Evolutionary conservation across 2,329 filamentous ascomycete species (phyloP), one percentile per base, ranked within the genome.

Genomic region (Fusarium aywerte): DNA sequence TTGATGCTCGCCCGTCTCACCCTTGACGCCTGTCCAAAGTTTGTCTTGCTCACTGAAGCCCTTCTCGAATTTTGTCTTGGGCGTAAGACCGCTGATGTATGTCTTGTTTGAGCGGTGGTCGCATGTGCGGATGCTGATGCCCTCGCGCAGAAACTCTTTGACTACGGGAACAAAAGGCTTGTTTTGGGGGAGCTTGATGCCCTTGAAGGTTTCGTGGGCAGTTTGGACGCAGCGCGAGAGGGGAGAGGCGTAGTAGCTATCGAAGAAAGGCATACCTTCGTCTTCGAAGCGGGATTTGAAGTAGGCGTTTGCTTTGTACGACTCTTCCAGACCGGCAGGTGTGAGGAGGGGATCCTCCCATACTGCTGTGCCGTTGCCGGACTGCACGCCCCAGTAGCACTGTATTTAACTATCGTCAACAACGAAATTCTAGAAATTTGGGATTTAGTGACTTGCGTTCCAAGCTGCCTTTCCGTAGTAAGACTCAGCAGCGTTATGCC

Each of bases 291-390:
- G 82, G 6, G 79, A 75, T 51, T 80, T 78, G 84, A 88, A 90
- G 78, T 90, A 91, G 4, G 73, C 73, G 64, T 87, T 83, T 15
- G 88, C 88, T 54, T 82, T 83, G 49, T 79, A 73, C 4, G 89
- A 87, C 76, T 92, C 87, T 3, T 76, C 73, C 21, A 84, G 73
- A 7, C 90, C 90, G 1, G 78, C 79, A 1, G 80, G 75, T 0
- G 89, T 91, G 40, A 92, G 81, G 13, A 84, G 80, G 2, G 90
- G 82, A 68, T 92, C 90, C 4, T 84, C 81, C 90, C 90, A 92
- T 27, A 78, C 79, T 3, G 81, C 78, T 4, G 88, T 90, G 43
- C 80, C 83, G 71, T 92, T 90, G 65, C 90, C 89, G 33, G 90
- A 84, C 2, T 84, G 81, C 61, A 86, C 81, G 6, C 85, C 83